These are phyloP conservation scores for Protomyces arabidopsidicola DNA, from an alignment of 1,139 yeast genomes.

Conservation along the genomic window DNA sequence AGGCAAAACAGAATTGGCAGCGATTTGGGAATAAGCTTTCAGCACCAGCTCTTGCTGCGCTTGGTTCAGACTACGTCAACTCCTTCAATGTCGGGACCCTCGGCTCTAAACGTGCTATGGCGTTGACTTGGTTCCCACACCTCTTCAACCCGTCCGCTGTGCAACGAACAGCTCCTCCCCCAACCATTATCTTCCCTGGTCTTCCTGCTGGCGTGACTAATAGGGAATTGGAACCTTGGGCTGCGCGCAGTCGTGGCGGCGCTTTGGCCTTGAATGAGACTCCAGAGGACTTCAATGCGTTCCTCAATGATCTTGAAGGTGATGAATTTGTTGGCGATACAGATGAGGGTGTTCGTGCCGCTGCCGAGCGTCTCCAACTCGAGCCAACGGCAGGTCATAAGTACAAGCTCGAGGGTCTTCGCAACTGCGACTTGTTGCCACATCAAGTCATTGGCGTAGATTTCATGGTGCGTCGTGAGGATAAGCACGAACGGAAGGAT, in stretches of 20 bases:
- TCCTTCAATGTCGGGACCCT: no score
- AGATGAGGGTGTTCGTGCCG: slow-evolving; percentile 3
- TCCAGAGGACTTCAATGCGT: slow-evolving; percentile 4
- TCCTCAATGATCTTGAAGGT: slow-evolving; percentile 6
- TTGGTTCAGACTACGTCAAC: no score
- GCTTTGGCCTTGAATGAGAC: neutral
- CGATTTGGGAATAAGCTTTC: no score
- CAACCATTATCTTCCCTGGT: no score
- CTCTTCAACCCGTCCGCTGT: no score
- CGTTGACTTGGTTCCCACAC: no score
- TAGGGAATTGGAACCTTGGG: no score
- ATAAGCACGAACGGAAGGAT: slow-evolving; percentile 31
- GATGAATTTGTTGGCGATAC: slow-evolving; percentile 6
- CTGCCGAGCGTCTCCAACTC: slow-evolving; percentile 1
- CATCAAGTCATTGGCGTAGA: slow-evolving; percentile 83
- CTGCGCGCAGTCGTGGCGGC: neutral
- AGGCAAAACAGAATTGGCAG: neutral
- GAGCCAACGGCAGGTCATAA: neutral
- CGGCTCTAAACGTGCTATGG: no score
- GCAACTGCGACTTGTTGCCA: slow-evolving; percentile 3
- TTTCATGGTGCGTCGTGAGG: slow-evolving; percentile 73
- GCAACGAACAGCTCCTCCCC: no score
- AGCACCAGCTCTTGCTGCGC: no score
- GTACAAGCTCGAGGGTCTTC: slow-evolving; percentile 1
- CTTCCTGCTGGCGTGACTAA: no score